A percentile compares a stretch with the other conserved stretches of the same genome.
Conservation (phyloP, 1,284 basidiomycete species). For the Earliella scabrosa region DNA sequence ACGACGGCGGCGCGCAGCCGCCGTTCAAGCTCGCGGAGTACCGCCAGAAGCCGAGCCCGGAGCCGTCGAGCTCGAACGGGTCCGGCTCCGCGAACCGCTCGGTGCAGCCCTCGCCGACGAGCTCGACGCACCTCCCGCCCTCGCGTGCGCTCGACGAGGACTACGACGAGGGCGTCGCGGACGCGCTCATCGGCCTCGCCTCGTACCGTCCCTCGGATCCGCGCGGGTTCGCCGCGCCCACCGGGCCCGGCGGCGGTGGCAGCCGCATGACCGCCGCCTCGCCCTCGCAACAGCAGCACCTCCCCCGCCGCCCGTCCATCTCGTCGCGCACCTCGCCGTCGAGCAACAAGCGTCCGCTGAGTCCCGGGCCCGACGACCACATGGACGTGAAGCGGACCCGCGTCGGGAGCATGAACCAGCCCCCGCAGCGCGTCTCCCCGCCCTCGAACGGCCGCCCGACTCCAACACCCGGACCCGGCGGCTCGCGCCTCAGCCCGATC, state of each 20-base stretch:
- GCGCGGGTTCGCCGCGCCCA: conserved; percentile 27
- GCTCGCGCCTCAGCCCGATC: conserved; percentile 70
- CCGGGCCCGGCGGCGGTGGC: conserved; percentile 19
- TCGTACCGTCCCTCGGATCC: conserved; percentile 37
- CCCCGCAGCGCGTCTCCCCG: conserved; percentile 48
- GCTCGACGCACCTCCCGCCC: conserved; percentile 58
- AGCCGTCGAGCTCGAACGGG: conserved; percentile 62
- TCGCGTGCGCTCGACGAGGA: conserved; percentile 77
- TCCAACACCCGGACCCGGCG: conserved; percentile 52
- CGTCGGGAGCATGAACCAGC: conserved; percentile 55
- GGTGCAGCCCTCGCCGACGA: conserved; percentile 71
- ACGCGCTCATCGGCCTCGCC: conserved; percentile 68
- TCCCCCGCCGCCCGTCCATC: conserved; percentile 29
- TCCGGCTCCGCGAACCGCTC: conserved; percentile 58
- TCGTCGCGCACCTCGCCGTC: conserved; percentile 35
- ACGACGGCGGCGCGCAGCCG: conserved; percentile 28
- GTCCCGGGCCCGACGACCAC: conserved; percentile 62
- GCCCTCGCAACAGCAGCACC: conserved; percentile 26
- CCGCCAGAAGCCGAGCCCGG: conserved; percentile 50
- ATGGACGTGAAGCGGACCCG: conserved; percentile 64
- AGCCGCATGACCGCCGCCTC: conserved; percentile 19
- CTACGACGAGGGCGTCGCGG: conserved; percentile 80
- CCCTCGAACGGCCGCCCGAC: conserved; percentile 45
- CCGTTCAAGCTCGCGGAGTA: conserved; percentile 42
- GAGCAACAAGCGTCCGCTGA: conserved; percentile 61